Conservation (phyloP, 148 eudicot genomes). For the Camellia granthamiana region DNA sequence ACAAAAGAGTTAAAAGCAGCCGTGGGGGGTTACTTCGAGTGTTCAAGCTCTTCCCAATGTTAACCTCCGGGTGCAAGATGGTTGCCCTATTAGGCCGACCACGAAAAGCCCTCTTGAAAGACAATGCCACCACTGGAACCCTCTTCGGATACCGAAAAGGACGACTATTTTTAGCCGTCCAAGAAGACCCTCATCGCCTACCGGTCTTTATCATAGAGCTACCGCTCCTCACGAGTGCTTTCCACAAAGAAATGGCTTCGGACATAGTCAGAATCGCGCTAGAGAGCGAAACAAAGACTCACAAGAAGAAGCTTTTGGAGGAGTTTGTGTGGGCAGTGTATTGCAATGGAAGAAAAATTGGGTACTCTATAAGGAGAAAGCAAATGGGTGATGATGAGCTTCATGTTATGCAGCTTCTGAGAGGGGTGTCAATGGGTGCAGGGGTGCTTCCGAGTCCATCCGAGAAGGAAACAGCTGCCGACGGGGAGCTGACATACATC, state of each 20-base stretch:
- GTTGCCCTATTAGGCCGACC: conserved; percentile 61
- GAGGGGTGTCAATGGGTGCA: conserved; percentile 93
- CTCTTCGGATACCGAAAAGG: conserved; percentile 78
- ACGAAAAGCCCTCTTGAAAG: conserved; percentile 52
- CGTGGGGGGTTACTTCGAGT: conserved; percentile 42
- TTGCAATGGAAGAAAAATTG: conserved; percentile 70
- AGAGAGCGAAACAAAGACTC: conserved; percentile 71
- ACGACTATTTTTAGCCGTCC: conserved; percentile 59
- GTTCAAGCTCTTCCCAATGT: conserved; percentile 82
- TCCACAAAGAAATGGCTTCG: conserved; percentile 72
- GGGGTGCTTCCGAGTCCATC: conserved; percentile 60
- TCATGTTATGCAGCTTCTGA: conserved; percentile 62
- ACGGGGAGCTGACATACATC: conserved; percentile 71
- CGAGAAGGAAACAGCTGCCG: conserved; percentile 26
- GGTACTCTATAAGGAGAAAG: conserved; percentile 68
- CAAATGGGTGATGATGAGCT: conserved; percentile 67
- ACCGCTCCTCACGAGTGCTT: conserved; percentile 47
- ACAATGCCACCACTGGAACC: conserved; percentile 76
- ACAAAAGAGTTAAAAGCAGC: conserved; percentile 18
- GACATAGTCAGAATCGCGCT: conserved; percentile 61
- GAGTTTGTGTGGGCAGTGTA: conserved; percentile 88
- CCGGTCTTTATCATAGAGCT: conserved; percentile 67
- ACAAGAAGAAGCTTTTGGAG: conserved; percentile 57
- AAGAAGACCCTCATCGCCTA: conserved; percentile 61
- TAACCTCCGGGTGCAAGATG: conserved; percentile 82